These are phyloP conservation scores for Arthrobotrys megalospora DNA, from an alignment of 2,329 filamentous ascomycete genomes.

Conservation along the genomic window DNA sequence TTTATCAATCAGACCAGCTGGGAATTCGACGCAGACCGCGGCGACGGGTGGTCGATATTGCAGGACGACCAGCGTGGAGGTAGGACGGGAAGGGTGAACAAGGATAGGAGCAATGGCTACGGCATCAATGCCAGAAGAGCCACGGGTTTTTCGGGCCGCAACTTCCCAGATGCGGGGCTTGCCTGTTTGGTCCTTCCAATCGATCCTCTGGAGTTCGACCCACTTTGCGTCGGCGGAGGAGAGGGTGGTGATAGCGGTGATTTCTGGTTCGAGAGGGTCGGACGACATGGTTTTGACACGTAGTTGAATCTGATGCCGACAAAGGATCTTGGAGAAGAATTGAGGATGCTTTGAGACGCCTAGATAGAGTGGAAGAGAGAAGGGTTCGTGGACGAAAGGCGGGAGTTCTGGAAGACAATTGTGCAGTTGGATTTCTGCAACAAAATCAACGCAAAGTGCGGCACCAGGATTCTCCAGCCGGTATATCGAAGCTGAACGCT, in stretches of 20 bases:
- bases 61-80: slow-evolving; percentile 73
- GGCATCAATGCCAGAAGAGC: slow-evolving; percentile 74
- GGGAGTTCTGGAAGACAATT: not conserved
- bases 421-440: slow-evolving; percentile 4
- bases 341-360: not conserved
- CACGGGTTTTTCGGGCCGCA: slow-evolving; percentile 71
- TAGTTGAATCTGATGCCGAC: not conserved
- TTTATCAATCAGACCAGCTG: slow-evolving; percentile 74
- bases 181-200: slow-evolving; percentile 70
- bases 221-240: slow-evolving; percentile 72
- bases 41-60: slow-evolving; percentile 75
- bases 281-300: slow-evolving; percentile 66
- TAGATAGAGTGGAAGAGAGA: not conserved
- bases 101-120: slow-evolving; percentile 74
- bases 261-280: slow-evolving; percentile 69
- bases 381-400: not conserved
- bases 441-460: slow-evolving; percentile 8
- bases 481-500: too few species aligned
- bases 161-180: slow-evolving; percentile 71
- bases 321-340: not conserved
- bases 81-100: slow-evolving; percentile 69
- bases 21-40: slow-evolving; percentile 74
- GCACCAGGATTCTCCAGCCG: too few species aligned
- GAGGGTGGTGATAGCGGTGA: slow-evolving; percentile 70
- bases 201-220: slow-evolving; percentile 73